Base-by-base conservation (phyloP, 2,329 filamentous ascomycete genomes). In the Ceratocystis eucalypticola region DNA sequence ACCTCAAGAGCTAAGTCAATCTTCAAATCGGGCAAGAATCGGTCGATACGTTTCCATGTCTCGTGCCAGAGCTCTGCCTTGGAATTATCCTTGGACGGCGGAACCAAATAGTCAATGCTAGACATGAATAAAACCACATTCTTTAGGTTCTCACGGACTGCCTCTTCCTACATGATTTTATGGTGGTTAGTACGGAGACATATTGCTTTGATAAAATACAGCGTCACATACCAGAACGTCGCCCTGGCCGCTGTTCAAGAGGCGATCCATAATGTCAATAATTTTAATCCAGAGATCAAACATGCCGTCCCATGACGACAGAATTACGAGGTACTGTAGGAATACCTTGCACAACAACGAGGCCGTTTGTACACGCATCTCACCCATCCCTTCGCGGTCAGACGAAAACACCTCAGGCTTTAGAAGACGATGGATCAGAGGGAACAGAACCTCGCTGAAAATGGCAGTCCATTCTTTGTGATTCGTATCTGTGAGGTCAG, bases 81-180 rank as follows among this genome's bases (percentile, higher is more conserved):
- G 4, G 76, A 77, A 1, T 79, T 73, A 69, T 86, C 81, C 70
- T 81, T 76, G 69, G 76, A 79, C 12, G 89, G 89, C 1, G 89
- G 83, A 0, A 90, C 86, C 4, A 99, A 82, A 71, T 89, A 92
- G 45, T 89, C 92, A 63, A 88, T 92, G 74, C 87, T 94, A 5
- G 89, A 86, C 91, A 99, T 96, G 72, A 99, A 94, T 8, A 99
- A 81, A 28, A 97, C 79, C 64, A 97, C 91, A 70, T 99, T 99
- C 77, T 99, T 99, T 67, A 99, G 79, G 70, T 91, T 94, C 76
- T 99, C 94, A 0, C 90, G 89, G 1, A 97, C 91, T 12, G 94
- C 93, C 78, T 99, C 94, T 76, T 96, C 91, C 86, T 96, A 71
- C 69, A 66, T 5, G 12, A 12, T 25, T 17, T 20, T 6, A 25